Evolutionary conservation across 1,139 yeast genomes (phyloP).

Genomic region (Hyphopichia buzzinii): DNA sequence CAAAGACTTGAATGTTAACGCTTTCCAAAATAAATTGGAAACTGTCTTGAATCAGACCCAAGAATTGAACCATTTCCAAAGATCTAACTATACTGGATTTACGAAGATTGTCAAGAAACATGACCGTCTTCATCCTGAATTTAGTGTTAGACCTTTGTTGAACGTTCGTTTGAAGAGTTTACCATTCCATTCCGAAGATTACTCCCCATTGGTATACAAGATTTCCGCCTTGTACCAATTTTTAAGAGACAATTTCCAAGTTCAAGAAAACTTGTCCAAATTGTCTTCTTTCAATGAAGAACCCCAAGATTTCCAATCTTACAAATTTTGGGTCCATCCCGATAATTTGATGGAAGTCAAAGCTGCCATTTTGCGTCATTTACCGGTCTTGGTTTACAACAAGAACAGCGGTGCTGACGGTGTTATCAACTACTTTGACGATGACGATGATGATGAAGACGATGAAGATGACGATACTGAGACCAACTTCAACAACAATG

Average conservation of each 20-base stretch:
- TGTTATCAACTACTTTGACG: constrained; percentile 13
- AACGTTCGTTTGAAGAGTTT: constrained; percentile 83
- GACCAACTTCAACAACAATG: constrained; percentile 31
- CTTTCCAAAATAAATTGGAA: constrained; percentile 68
- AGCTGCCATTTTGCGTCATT: constrained; percentile 86
- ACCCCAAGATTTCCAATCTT: constrained; percentile 62
- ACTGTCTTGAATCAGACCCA: constrained; percentile 71
- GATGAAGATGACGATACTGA: constrained; percentile 35
- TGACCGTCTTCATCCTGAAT: constrained; percentile 82
- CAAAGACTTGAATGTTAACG: constrained; percentile 48
- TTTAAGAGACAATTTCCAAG: constrained; percentile 62
- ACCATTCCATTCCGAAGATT: constrained; percentile 94
- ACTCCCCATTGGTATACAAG: constrained; percentile 84
- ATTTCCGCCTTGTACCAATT: constrained; percentile 79
- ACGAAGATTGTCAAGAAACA: constrained; percentile 93
- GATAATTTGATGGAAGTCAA: constrained; percentile 97
- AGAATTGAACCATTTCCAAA: constrained; percentile 83
- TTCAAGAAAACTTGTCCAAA: constrained; percentile 40
- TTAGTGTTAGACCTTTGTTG: constrained; percentile 82
- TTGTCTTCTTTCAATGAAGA: constrained; percentile 49
- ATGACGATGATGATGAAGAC: constrained; percentile 35
- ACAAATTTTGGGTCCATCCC: constrained; percentile 94
- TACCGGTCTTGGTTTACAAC: constrained; percentile 85
- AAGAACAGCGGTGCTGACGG: constrained; percentile 28
- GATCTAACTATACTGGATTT: constrained; percentile 93